phyloP scores from a whole-genome alignment of 306 rosid genomes.

The Hippophae tibetana region DNA sequence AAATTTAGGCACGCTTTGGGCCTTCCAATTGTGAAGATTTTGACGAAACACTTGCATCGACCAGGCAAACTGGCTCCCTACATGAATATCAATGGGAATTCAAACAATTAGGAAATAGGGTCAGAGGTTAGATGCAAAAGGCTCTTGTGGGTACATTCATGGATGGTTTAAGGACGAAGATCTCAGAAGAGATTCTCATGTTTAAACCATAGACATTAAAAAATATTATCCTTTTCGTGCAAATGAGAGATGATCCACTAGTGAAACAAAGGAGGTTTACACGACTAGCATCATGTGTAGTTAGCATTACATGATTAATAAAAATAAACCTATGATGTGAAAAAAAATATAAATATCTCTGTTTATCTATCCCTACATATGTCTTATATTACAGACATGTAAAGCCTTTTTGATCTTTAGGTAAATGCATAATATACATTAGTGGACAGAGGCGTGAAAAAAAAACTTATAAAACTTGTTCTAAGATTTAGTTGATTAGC shows the following conservation, averaged over 20 bases:
- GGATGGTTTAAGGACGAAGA: neutral
- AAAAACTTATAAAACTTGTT: too few species aligned
- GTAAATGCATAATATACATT: too few species aligned
- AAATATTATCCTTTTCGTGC: neutral
- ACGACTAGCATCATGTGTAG: neutral
- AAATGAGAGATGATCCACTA: neutral
- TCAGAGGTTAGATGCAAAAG: neutral
- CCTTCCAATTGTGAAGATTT: too few species aligned
- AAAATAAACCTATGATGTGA: too few species aligned
- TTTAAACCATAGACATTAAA: neutral
- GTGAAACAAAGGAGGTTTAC: neutral
- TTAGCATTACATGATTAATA: too few species aligned
- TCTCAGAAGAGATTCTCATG: neutral
- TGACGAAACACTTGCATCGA: neutral
- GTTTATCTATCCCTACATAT: too few species aligned
- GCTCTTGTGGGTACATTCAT: neutral
- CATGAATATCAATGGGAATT: neutral
- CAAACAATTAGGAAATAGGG: neutral
- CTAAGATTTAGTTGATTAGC: too few species aligned
- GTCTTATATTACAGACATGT: too few species aligned
- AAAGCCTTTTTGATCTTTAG: too few species aligned
- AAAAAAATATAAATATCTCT: too few species aligned
- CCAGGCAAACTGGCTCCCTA: neutral
- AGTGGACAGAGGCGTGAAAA: too few species aligned
- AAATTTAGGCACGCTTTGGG: neutral